Evolutionary conservation across 192 early-diverging fungal species (phyloP).

Genomic region (Cetraspora pellucida): DNA sequence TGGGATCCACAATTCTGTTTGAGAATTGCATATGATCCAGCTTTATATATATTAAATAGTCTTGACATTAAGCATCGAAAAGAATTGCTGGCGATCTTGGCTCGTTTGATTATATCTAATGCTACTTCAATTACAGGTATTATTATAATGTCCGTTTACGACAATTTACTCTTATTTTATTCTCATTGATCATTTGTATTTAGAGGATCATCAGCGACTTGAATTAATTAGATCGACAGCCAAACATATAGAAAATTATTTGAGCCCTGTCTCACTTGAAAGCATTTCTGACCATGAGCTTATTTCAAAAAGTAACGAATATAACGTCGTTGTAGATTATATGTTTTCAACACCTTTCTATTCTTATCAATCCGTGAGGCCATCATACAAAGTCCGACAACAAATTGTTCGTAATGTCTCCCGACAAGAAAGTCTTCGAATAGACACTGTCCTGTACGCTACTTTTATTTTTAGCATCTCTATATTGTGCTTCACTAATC

Average conservation of each 20-base stretch:
- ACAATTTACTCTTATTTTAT: not conserved
- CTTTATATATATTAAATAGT: not conserved
- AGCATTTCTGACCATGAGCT: too few species aligned
- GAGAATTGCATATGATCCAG: slow-evolving; percentile 6
- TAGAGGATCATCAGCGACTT: not conserved
- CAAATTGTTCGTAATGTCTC: too few species aligned
- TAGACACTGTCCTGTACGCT: not conserved
- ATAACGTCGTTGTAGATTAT: not conserved
- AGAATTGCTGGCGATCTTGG: not conserved
- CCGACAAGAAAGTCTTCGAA: not conserved
- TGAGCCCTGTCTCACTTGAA: not conserved
- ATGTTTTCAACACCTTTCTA: not conserved
- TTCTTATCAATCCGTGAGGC: not conserved
- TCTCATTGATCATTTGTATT: not conserved
- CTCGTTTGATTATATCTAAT: not conserved
- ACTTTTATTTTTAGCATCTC: not conserved
- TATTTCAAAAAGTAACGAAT: not conserved
- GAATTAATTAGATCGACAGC: not conserved
- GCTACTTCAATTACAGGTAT: not conserved
- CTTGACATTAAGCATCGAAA: not conserved
- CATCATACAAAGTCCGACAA: not conserved
- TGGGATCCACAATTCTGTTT: not conserved
- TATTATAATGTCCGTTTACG: not conserved
- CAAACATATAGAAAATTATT: not conserved
- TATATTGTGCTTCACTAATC: not conserved